Conservation (phyloP, 129 eudicot species). For the Arctium minus region DNA sequence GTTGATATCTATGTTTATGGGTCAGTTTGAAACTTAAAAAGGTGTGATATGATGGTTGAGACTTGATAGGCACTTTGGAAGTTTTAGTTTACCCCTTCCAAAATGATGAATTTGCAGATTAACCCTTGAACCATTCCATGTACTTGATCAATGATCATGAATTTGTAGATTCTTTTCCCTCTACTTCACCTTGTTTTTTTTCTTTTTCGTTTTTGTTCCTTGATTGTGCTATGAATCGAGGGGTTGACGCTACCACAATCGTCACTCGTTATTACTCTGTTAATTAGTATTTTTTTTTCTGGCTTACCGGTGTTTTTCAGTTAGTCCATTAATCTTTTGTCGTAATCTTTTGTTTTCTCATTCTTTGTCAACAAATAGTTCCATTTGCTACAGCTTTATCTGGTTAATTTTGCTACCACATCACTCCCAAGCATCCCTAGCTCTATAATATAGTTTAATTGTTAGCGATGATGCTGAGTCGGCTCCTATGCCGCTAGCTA, state of each 20-base stretch:
- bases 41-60: conserved; percentile 29
- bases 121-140: neutral
- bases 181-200: neutral
- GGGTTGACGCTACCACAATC: too few relatives aligned
- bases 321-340: too few relatives aligned
- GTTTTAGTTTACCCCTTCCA: conserved; percentile 19
- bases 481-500: too few relatives aligned
- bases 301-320: neutral
- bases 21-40: conserved; percentile 14
- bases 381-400: neutral
- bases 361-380: neutral
- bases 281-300: too few relatives aligned
- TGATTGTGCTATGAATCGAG: too few relatives aligned
- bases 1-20: conserved; percentile 25
- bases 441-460: neutral
- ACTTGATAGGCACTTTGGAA: conserved; percentile 34
- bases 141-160: neutral
- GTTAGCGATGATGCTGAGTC: too few relatives aligned
- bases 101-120: neutral
- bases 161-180: neutral
- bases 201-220: too few relatives aligned
- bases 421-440: neutral
- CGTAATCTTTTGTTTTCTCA: neutral
- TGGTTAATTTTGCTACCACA: neutral
- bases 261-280: neutral